A percentile compares a stretch with the other conserved stretches of the same genome.
Conservation (phyloP, 768 basidiomycete genomes). For the Neoboletus brunneissimus region DNA sequence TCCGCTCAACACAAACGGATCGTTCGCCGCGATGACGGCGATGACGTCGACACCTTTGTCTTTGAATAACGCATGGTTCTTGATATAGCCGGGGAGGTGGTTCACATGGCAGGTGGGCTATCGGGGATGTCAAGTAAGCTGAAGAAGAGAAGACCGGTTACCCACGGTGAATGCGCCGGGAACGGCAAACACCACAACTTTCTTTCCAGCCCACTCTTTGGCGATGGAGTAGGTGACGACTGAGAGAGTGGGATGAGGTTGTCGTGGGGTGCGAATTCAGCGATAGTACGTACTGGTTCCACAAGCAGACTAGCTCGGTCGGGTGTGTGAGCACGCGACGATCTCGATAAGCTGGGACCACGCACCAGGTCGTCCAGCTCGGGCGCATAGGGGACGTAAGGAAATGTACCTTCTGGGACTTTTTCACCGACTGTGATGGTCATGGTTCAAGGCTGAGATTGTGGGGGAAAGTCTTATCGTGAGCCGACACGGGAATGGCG, state of each 20-base stretch:
- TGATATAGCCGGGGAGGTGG: conserved; percentile 47
- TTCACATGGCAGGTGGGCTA: conserved; percentile 42
- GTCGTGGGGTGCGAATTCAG: neutral
- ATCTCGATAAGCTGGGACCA: conserved; percentile 11
- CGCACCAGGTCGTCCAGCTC: conserved; percentile 61
- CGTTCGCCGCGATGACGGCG: conserved; percentile 57
- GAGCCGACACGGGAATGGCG: too few relatives aligned
- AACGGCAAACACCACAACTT: conserved; percentile 73
- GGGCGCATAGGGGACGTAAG: conserved; percentile 56
- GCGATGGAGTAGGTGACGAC: conserved; percentile 51
- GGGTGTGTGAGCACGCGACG: neutral
- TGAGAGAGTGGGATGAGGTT: conserved; percentile 22
- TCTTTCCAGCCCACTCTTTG: conserved; percentile 75
- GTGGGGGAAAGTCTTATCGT: neutral
- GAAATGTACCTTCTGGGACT: conserved; percentile 45
- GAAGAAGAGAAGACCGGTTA: neutral
- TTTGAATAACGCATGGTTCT: conserved; percentile 46
- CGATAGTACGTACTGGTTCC: conserved; percentile 54
- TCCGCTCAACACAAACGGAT: conserved; percentile 58
- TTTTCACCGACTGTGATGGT: conserved; percentile 51
- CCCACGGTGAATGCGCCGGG: conserved; percentile 81
- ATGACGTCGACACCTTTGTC: conserved; percentile 52
- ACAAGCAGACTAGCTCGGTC: conserved; percentile 48
- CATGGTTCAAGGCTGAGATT: conserved; percentile 8
- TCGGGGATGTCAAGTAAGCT: neutral